Evolutionary conservation across 805 yeast genomes (phyloP), one percentile per base, ranked within the genome.

Genomic region (Candida coleopterorum): DNA sequence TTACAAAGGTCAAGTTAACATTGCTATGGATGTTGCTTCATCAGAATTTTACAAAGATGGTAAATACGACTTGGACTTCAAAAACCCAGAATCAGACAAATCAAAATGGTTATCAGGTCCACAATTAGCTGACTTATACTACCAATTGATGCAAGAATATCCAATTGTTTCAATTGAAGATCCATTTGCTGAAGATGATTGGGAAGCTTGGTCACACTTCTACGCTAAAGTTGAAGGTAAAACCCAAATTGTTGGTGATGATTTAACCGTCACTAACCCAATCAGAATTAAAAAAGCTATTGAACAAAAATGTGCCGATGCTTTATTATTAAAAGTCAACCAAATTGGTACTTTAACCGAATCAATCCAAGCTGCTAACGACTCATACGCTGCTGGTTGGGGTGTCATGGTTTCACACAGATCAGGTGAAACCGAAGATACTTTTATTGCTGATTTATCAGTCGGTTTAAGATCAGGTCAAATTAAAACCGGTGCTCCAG

Each of bases 351-450:
- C 97, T 53, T 74, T 90, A 58, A 68, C 95, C 56, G 98, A 90
- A 79, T 86, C 97, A 49, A 88, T 90, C 72, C 77, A 87, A 70
- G 97, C 97, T 61, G 97, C 97, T 60, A 72, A 85, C 68, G 93
- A 85, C 71, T 85, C 97, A 42, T 89, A 79, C 74, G 81, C 79
- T 50, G 97, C 96, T 49, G 87, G 87, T 64, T 90, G 98, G 98
- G 97, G 97, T 79, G 96, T 89, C 64, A 89, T 90, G 97, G 97
- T 93, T 59, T 89, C 97, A 61, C 98, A 90, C 87, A 88, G 98
- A 82, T 89, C 97, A 57, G 98, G 98, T 76, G 98, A 90, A 80
- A 89, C 97, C 53, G 98, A 93, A 77, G 98, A 93, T 74, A 83
- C 94, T 60, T 82, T 86, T 77, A 90, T 90, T 70, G 97, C 98